These are phyloP conservation scores for Drosera capensis DNA, from an alignment of 148 eudicot species.

Conservation along the genomic window DNA sequence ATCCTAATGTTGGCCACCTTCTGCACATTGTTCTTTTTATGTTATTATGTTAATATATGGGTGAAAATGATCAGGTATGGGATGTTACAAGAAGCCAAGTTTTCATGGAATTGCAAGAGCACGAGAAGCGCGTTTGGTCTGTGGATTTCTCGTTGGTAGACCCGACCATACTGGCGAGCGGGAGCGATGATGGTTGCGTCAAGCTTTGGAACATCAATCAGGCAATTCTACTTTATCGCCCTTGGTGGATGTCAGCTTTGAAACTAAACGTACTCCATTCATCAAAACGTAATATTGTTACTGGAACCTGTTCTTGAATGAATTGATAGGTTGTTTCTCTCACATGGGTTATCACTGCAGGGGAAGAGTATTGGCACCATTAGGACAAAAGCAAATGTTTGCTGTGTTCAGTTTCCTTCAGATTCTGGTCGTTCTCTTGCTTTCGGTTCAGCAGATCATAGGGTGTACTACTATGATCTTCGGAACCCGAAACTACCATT, in stretches of 20 bases:
- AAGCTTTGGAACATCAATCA: conserved; percentile 81
- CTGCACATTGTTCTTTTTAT: not conserved
- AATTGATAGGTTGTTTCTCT: not conserved
- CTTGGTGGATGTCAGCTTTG: conserved; percentile 1
- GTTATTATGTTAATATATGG: not conserved
- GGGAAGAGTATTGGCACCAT: conserved; percentile 39
- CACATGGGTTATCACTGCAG: conserved; percentile 25
- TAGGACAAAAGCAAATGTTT: conserved; percentile 55
- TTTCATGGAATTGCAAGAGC: conserved; percentile 45
- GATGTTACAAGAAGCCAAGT: conserved; percentile 59
- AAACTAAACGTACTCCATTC: not conserved
- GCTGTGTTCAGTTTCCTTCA: conserved; percentile 81
- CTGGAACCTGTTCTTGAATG: not conserved
- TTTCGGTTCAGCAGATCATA: conserved; percentile 86
- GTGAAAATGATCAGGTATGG: conserved; percentile 52
- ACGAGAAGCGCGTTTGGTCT: conserved; percentile 82
- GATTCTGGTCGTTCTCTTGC: conserved; percentile 58
- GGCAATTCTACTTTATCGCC: conserved; percentile 18
- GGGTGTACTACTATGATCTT: conserved; percentile 70
- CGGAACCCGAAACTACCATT: conserved; percentile 59
- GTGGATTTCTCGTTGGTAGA: conserved; percentile 76
- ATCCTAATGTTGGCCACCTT: not conserved
- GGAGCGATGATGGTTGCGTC: conserved; percentile 77
- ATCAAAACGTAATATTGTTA: not conserved
- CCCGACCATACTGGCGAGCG: conserved; percentile 71